A percentile compares a stretch with the other conserved stretches of the same genome.
phyloP scores from a whole-genome alignment of 192 early-diverging fungal species.

The Coemansia sp. region DNA sequence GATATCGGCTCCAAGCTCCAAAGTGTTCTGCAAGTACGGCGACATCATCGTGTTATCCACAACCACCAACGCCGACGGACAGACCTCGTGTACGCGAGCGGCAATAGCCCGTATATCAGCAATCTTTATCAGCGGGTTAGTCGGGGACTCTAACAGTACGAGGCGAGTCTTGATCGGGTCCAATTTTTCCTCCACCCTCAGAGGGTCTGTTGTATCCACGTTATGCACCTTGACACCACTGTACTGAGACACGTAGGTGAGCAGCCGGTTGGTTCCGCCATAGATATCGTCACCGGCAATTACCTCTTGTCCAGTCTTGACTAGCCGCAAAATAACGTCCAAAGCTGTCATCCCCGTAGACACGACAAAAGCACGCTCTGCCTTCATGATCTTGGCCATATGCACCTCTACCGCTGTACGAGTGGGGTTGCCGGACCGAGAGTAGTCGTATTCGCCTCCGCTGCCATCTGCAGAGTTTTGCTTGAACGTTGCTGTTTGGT shows the following conservation, averaged over 20 bases:
- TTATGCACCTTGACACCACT: slow-evolving; percentile 86
- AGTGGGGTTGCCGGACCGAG: slow-evolving; percentile 97
- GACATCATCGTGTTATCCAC: slow-evolving; percentile 99
- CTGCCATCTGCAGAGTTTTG: slow-evolving; percentile 77
- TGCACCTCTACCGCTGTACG: slow-evolving; percentile 90
- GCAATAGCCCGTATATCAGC: slow-evolving; percentile 84
- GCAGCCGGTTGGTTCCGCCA: slow-evolving; percentile 94
- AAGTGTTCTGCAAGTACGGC: slow-evolving; percentile 88
- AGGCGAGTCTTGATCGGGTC: slow-evolving; percentile 77
- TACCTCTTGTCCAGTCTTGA: slow-evolving; percentile 86
- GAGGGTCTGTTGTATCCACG: slow-evolving; percentile 82
- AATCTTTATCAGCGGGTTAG: slow-evolving; percentile 96
- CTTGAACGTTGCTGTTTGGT: slow-evolving; percentile 98
- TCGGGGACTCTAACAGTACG: slow-evolving; percentile 93
- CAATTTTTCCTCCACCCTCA: slow-evolving; percentile 64
- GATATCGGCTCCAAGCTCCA: slow-evolving; percentile 92
- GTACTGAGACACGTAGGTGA: slow-evolving; percentile 80
- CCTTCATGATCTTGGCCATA: slow-evolving; percentile 92
- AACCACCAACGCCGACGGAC: slow-evolving; percentile 82
- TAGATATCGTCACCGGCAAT: slow-evolving; percentile 97
- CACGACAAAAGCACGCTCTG: slow-evolving; percentile 82
- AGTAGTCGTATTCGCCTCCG: slow-evolving; percentile 92
- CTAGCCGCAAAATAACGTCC: slow-evolving; percentile 89
- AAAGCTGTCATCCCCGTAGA: slow-evolving; percentile 94
- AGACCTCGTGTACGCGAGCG: slow-evolving; percentile 68